Percentiles rank a stretch among this genome's conserved stretches.
phyloP scores from a whole-genome alignment of 345 rosid species.

The Acer yangbiense region DNA sequence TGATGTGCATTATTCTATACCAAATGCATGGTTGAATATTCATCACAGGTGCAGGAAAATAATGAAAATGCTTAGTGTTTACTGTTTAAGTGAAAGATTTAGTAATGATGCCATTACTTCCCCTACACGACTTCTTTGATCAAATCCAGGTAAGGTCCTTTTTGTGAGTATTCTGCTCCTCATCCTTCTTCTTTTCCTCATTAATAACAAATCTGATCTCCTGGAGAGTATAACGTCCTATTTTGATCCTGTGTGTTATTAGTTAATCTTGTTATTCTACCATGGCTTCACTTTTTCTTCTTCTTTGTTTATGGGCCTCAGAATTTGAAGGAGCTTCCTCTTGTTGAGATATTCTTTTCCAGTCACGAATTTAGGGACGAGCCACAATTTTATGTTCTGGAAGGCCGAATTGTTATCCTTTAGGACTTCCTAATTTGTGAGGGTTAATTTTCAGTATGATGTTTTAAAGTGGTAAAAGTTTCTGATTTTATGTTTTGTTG shows the following conservation, averaged over 20 bases:
- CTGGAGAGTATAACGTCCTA: not conserved
- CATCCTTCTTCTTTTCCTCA: conserved; percentile 3
- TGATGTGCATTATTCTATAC: conserved; percentile 1
- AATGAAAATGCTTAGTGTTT: conserved; percentile 11
- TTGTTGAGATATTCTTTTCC: not conserved
- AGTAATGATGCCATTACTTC: not conserved
- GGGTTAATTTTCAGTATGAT: conserved; percentile 1
- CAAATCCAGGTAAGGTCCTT: conserved; percentile 18
- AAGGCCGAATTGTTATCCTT: conserved; percentile 6
- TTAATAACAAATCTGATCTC: conserved; percentile 1
- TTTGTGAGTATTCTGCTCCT: not conserved
- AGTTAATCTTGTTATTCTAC: not conserved
- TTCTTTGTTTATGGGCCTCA: conserved; percentile 10
- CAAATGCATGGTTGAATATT: conserved; percentile 6
- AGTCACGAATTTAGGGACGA: not conserved
- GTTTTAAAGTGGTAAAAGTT: not conserved
- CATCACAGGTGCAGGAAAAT: conserved; percentile 1
- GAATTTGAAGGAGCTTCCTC: conserved; percentile 18
- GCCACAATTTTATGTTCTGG: not conserved
- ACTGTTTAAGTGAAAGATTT: conserved; percentile 4
- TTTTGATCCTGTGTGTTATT: not conserved
- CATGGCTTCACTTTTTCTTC: not conserved
- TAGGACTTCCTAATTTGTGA: conserved; percentile 10
- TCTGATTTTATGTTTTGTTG: not conserved
- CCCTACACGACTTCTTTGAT: not conserved